Percentiles rank a stretch among this genome's conserved stretches.
phyloP scores from a whole-genome alignment of 768 basidiomycete genomes.

The Coprinopsis sp. region DNA sequence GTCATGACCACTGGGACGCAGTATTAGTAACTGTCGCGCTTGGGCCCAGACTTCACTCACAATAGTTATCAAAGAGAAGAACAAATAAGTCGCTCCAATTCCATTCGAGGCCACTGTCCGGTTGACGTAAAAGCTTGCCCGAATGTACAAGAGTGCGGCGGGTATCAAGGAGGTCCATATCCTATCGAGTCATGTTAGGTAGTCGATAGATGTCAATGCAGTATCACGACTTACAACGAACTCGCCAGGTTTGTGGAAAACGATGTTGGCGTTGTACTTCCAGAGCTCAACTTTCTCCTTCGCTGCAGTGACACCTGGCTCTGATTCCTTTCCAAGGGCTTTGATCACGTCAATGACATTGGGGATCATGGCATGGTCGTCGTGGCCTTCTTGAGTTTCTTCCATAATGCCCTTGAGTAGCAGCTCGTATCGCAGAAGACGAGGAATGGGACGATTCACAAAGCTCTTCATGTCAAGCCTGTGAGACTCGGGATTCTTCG shows the following conservation, averaged over 20 bases:
- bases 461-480: constrained; percentile 88
- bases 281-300: constrained; percentile 90
- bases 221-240: constrained; percentile 38
- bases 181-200: constrained; percentile 28
- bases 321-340: constrained; percentile 77
- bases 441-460: constrained; percentile 85
- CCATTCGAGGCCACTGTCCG: constrained; percentile 85
- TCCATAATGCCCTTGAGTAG: constrained; percentile 77
- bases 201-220: not conserved
- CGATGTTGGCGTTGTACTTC: constrained; percentile 72
- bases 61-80: constrained; percentile 91
- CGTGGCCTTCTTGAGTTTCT: constrained; percentile 68
- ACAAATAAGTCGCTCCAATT: constrained; percentile 90
- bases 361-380: constrained; percentile 76
- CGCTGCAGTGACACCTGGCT: constrained; percentile 79
- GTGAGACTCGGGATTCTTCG: constrained; percentile 71
- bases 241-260: constrained; percentile 70
- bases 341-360: constrained; percentile 89
- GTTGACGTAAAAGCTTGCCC: constrained; percentile 79
- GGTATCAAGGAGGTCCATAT: constrained; percentile 86
- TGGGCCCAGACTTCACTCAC: constrained; percentile 41
- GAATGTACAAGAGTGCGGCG: constrained; percentile 81
- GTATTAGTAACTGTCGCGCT: constrained; percentile 10
- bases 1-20: constrained; percentile 76
- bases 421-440: constrained; percentile 82